A percentile compares a stretch with the other conserved stretches of the same genome.
phyloP scores from a whole-genome alignment of 805 yeast species.

The Wickerhamomyces alni region DNA sequence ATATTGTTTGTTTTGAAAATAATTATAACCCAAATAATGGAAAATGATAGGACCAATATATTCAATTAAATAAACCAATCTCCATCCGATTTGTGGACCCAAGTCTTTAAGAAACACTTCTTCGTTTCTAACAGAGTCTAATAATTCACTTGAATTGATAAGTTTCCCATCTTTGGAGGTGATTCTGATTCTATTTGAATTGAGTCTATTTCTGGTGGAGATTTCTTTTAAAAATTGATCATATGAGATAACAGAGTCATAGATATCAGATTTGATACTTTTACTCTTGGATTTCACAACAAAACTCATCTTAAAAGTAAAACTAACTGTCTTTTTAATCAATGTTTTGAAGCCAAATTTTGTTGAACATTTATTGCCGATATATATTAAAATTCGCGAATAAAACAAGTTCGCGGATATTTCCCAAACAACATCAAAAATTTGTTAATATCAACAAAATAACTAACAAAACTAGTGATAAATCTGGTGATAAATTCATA shows the following conservation, averaged over 20 bases:
- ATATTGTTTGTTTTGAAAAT: constrained; percentile 19
- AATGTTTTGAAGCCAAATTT: too few species aligned
- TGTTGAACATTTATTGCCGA: too few species aligned
- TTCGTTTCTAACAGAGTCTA: constrained; percentile 8
- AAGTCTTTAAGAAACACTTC: constrained; percentile 72
- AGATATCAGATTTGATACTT: constrained; percentile 42
- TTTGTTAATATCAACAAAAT: too few species aligned
- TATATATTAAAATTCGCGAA: too few species aligned
- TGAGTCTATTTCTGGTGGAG: constrained; percentile 37
- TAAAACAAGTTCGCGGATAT: too few species aligned
- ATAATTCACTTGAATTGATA: constrained; percentile 9
- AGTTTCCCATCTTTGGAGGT: constrained; percentile 22
- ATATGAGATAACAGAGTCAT: constrained; percentile 23
- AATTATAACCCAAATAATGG: constrained; percentile 62
- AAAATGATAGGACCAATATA: constrained; percentile 85
- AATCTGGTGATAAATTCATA: too few species aligned
- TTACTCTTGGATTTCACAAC: constrained; percentile 56
- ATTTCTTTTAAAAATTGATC: constrained; percentile 38
- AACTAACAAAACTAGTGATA: too few species aligned
- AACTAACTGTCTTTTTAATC: too few species aligned
- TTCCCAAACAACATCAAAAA: too few species aligned
- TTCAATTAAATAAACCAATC: constrained; percentile 82
- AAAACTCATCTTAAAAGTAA: background rate
- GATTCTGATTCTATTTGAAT: constrained; percentile 50
- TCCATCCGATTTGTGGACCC: constrained; percentile 92